phyloP scores from a whole-genome alignment of 331 rosid genomes.

The Malus hybrid region DNA sequence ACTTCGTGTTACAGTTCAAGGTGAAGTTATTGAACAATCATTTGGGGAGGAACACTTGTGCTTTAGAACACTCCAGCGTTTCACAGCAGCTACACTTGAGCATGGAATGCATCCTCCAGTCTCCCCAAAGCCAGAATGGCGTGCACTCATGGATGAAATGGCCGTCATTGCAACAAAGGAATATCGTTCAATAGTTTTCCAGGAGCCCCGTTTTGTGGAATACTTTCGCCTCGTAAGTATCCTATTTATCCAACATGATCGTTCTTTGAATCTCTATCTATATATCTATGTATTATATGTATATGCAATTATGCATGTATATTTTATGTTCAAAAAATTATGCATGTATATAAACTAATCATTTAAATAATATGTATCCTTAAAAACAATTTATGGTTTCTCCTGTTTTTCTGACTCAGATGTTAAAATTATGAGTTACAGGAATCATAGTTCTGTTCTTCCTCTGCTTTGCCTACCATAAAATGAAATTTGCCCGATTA shows the following conservation, averaged over 20 bases:
- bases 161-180: slow-evolving; percentile 82
- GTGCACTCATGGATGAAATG: slow-evolving; percentile 92
- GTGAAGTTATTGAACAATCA: slow-evolving; percentile 96
- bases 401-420: background rate
- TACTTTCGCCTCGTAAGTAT: slow-evolving; percentile 84
- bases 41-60: slow-evolving; percentile 98
- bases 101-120: slow-evolving; percentile 97
- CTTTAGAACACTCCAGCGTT: slow-evolving; percentile 95
- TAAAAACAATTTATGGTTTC: background rate
- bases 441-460: background rate
- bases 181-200: slow-evolving; percentile 89
- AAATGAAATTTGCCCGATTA: background rate
- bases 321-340: too few relatives aligned
- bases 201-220: slow-evolving; percentile 93
- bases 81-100: slow-evolving; percentile 95
- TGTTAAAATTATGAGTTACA: background rate
- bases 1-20: slow-evolving; percentile 97
- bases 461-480: background rate
- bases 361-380: background rate
- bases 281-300: too few relatives aligned
- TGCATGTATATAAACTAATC: background rate
- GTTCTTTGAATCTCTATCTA: background rate
- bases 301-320: too few relatives aligned
- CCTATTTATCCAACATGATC: background rate
- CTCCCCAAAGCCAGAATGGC: slow-evolving; percentile 95